phyloP scores from a whole-genome alignment of 805 yeast species.

The Candida broadrunensis region DNA sequence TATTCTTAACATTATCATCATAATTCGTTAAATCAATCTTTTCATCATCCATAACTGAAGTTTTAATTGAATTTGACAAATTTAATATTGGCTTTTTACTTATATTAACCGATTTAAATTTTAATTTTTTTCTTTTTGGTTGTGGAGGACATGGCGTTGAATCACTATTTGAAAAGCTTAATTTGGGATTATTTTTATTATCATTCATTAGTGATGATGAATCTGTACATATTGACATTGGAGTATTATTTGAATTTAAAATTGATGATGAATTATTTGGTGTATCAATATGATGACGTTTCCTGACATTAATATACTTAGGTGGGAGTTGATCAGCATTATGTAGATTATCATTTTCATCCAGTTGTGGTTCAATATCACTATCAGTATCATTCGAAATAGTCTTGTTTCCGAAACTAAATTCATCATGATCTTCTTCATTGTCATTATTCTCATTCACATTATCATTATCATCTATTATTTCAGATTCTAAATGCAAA shows the following conservation, averaged over 20 bases:
- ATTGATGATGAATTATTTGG: conserved; percentile 15
- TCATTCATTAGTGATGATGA: not conserved
- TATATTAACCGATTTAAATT: conserved; percentile 21
- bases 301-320: conserved; percentile 2
- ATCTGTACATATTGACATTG: conserved; percentile 9
- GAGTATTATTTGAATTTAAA: conserved; percentile 5
- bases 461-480: conserved; percentile 12
- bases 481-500: conserved; percentile 24
- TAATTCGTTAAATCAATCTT: too few species aligned
- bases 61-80: conserved; percentile 28
- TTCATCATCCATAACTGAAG: conserved; percentile 14
- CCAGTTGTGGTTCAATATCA: not conserved
- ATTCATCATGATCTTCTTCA: conserved; percentile 9
- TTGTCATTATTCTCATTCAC: conserved; percentile 8
- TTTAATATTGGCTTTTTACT: conserved; percentile 23
- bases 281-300: conserved; percentile 6
- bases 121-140: conserved; percentile 33
- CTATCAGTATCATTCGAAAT: conserved; percentile 18
- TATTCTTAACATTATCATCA: too few species aligned
- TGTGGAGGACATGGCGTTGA: conserved; percentile 44
- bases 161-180: conserved; percentile 32
- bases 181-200: too few species aligned
- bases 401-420: conserved; percentile 25
- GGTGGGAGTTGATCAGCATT: conserved; percentile 4
- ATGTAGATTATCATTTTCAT: not conserved